Base-by-base conservation (phyloP, 2,329 filamentous ascomycete species). In the Pezicula carpinea region DNA sequence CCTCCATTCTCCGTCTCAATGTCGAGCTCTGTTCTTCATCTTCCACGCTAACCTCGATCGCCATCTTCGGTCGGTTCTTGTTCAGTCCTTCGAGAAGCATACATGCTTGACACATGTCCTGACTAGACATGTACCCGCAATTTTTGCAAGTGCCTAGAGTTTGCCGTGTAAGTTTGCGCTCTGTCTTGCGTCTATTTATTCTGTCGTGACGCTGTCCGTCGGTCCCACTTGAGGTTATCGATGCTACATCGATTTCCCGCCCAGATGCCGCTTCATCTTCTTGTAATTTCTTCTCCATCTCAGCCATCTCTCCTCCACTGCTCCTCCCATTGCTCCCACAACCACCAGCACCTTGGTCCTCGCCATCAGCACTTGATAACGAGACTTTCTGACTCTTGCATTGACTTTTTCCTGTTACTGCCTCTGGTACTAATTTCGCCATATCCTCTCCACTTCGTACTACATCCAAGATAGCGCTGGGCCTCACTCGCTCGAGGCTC, bases 361-460 rank as follows among this genome's bases (percentile, higher is more conserved):
- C 63, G 44, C 56, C 59, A 53, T 61, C 58, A 51, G 58, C 56
- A 54, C 52, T 56, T 54, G 59, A 59, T 21, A 62, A 55, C 50
- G 54, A 56, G 46, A 63, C 64, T 60, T 61, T 64, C 53, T 65
- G 72, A 59, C 68, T 71, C 42, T 70, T 72, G 59, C 75, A 77
- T 31, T 61, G 67, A 53, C 73, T 74, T 7, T 69, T 64, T 18
- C 72, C 71, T 21, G 66, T 68, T 14, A 77, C 66, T 47, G 78
- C 75, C 13, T 73, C 73, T 0, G 87, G 87, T 1, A 93, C 87
- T n/a, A 97, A 72, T 48, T 80, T 82, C 8, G 90, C 92, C 88
- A 99, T 96, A 55, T 97, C 93, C 66, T 97, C 92, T 32, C 93
- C 93, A 62, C 91, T 96, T 48, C 87, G 79, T 22, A 99, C 92